Evolutionary conservation across 2,329 filamentous ascomycete genomes (phyloP), one percentile per base, ranked within the genome.

Genomic region (Arthrobotrys megalospora): DNA sequence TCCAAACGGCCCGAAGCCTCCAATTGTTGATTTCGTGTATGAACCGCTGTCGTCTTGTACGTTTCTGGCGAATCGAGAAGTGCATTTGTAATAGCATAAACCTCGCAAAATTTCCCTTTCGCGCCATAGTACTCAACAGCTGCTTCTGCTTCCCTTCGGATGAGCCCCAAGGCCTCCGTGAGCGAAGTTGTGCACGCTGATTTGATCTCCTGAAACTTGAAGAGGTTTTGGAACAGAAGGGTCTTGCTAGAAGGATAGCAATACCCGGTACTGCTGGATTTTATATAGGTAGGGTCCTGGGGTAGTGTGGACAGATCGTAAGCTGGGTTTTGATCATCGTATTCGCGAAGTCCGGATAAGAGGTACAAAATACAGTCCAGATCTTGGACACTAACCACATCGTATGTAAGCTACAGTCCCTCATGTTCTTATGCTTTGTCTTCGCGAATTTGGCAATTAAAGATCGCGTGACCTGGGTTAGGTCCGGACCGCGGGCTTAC

Each of bases 301-400:
- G 12, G 5, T 52, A 21, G 11, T 1, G 19, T 19, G 19, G 48
- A 14, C 48, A 3, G 48, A 6, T 32, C 32, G 8, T n/a, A 24
- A 10, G 4, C 19, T 21, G 47, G 16, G 5, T 5, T 5, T 28
- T 28, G 24, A 28, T 16, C 24, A 11, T 45, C 14, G 41, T 19
- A 47, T 21, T 63, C 58, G 3, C 1, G 21, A 11, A 63, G 58
- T 11, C 38, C 58, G 16, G 58, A 63, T 21, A 32, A 7, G 12
- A 63, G 58, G 11, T 63, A 63, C 12, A 63, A 11, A 5, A 63
- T 43, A 14, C 58, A 63, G 14, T 63, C 58, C 10, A 63, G 6
- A 48, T 63, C 58, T 34, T 63, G 10, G 3, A 63, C 24, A 10
- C 58, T 63, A 28, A 6, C 11, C 55, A 43, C 11, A 12, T 10